phyloP scores from a whole-genome alignment of 345 rosid species.

The Arabidopsis thaliana region DNA sequence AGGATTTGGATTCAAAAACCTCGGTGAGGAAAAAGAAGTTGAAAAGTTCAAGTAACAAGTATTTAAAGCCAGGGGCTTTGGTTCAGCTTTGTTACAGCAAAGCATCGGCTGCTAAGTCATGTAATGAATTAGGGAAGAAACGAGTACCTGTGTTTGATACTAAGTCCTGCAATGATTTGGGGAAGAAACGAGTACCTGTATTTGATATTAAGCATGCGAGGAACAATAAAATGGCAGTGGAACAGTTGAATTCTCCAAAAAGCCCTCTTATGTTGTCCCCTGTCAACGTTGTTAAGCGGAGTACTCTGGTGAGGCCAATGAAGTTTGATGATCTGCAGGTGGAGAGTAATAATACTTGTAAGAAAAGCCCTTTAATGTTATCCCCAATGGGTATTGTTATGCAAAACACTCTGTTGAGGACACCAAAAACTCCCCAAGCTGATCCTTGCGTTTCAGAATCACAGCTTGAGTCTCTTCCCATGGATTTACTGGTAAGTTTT shows the following conservation, averaged over 20 bases:
- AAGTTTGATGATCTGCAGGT: constrained; percentile 41
- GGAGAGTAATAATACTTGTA: constrained; percentile 49
- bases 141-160: constrained; percentile 58
- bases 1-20: constrained; percentile 52
- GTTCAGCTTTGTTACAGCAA: constrained; percentile 70
- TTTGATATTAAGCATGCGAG: constrained; percentile 52
- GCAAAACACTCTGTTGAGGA: constrained; percentile 58
- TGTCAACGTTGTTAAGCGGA: constrained; percentile 56
- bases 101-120: constrained; percentile 58
- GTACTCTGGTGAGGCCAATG: constrained; percentile 49
- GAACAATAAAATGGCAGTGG: constrained; percentile 38
- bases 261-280: constrained; percentile 70
- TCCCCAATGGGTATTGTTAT: constrained; percentile 66
- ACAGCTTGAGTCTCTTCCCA: constrained; percentile 79
- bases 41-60: constrained; percentile 60
- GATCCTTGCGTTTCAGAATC: constrained; percentile 67
- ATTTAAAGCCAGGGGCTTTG: constrained; percentile 86
- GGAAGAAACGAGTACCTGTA: constrained; percentile 69
- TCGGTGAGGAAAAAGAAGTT: constrained; percentile 61
- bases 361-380: constrained; percentile 60
- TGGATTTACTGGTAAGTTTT: constrained; percentile 77
- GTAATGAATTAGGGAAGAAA: constrained; percentile 77
- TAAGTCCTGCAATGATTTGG: constrained; percentile 54
- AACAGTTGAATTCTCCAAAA: constrained; percentile 47
- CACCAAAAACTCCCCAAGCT: constrained; percentile 78